Evolutionary conservation across 495 filamentous ascomycete species (phyloP).

Genomic region (Polyplosphaeria fusca): DNA sequence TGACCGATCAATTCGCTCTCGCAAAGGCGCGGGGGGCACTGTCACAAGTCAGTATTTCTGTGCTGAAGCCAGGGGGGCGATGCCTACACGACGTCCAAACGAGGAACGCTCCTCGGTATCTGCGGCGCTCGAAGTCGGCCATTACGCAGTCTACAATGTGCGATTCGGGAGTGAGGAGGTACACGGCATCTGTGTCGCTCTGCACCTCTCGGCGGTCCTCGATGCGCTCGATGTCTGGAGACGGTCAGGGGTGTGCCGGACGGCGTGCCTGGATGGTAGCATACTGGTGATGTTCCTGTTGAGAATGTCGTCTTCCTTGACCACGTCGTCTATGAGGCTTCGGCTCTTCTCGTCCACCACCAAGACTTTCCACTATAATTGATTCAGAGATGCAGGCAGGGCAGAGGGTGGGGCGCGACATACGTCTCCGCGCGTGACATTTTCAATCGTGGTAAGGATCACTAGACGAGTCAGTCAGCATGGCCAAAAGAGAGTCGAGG

Average conservation of each 20-base stretch:
- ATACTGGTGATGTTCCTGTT: slow-evolving; percentile 91
- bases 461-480: slow-evolving; percentile 43
- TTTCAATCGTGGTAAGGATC: slow-evolving; percentile 57
- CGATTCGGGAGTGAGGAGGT: slow-evolving; percentile 77
- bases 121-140: slow-evolving; percentile 78
- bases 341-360: slow-evolving; percentile 78
- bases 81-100: slow-evolving; percentile 79
- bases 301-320: slow-evolving; percentile 92
- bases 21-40: slow-evolving; percentile 56
- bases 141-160: slow-evolving; percentile 90
- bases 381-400: slow-evolving; percentile 29
- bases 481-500: neutral
- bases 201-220: slow-evolving; percentile 77
- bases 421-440: slow-evolving; percentile 60
- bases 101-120: slow-evolving; percentile 70
- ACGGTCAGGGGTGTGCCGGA: neutral
- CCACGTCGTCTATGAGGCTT: slow-evolving; percentile 78
- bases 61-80: neutral
- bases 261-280: slow-evolving; percentile 3
- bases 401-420: slow-evolving; percentile 27
- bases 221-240: slow-evolving; percentile 82
- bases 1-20: slow-evolving; percentile 56
- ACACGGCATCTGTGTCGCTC: slow-evolving; percentile 86
- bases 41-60: neutral
- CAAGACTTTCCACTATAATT: slow-evolving; percentile 86